Evolutionary conservation across 176 grass and related monocot species (phyloP).

Genomic region (Tillandsia fasciculata): DNA sequence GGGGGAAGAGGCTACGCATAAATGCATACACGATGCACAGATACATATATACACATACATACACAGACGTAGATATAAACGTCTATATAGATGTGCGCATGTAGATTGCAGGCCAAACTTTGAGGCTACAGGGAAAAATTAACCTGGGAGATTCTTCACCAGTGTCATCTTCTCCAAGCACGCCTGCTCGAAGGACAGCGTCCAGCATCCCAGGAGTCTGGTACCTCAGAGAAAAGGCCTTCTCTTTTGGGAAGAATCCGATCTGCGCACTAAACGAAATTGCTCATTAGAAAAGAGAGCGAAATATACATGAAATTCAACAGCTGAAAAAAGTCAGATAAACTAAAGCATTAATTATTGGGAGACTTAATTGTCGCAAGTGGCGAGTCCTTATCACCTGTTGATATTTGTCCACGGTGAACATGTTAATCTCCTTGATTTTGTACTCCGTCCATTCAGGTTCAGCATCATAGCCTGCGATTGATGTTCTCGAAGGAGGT

Average conservation of each 20-base stretch:
- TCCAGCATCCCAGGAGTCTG: constrained; percentile 91
- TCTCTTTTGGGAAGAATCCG: constrained; percentile 76
- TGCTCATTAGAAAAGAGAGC: constrained; percentile 12
- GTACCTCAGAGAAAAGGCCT: constrained; percentile 79
- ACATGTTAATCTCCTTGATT: constrained; percentile 96
- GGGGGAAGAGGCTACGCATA: not conserved
- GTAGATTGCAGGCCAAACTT: not conserved
- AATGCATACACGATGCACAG: not conserved
- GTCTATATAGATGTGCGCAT: too few species aligned
- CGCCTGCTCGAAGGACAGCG: constrained; percentile 68
- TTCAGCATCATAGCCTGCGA: constrained; percentile 44
- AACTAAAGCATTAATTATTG: not conserved
- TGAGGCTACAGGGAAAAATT: not conserved
- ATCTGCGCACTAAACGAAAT: constrained; percentile 55
- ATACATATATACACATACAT: too few species aligned
- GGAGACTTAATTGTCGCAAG: not conserved
- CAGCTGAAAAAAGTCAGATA: not conserved
- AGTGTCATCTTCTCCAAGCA: constrained; percentile 82
- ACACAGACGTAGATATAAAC: too few species aligned
- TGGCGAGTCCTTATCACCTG: constrained; percentile 38
- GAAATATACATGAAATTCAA: not conserved
- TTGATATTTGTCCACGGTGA: constrained; percentile 92
- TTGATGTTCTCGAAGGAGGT: constrained; percentile 50
- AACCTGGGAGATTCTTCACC: constrained; percentile 82
- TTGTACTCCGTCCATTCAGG: constrained; percentile 91